These are phyloP conservation scores for Nakaseomyces glabratus DNA, from an alignment of 1,139 yeast species.

Conservation along the genomic window DNA sequence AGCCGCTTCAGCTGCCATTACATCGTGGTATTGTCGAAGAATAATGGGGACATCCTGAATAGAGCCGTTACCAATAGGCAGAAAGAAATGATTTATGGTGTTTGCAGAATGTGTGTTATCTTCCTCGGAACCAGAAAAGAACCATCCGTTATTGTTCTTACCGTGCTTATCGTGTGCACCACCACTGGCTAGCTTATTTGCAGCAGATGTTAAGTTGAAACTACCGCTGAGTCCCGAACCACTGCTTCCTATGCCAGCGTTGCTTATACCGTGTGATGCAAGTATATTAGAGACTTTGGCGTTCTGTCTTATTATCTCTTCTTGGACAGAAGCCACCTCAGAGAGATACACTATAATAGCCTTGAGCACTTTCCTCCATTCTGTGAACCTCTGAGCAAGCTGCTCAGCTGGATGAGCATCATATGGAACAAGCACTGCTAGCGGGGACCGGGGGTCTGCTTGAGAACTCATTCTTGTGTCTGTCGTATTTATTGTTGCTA, in stretches of 20 bases:
- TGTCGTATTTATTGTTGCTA: not conserved
- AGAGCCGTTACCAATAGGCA: constrained; percentile 74
- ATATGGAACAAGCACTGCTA: constrained; percentile 41
- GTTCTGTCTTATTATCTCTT: constrained; percentile 79
- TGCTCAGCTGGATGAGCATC: constrained; percentile 75
- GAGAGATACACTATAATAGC: constrained; percentile 65
- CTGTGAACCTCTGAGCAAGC: constrained; percentile 69
- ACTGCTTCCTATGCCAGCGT: not conserved
- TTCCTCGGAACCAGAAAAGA: constrained; percentile 4
- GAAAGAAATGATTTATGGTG: constrained; percentile 27
- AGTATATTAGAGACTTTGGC: constrained; percentile 57
- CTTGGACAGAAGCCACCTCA: constrained; percentile 79
- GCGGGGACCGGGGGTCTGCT: constrained; percentile 19
- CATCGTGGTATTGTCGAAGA: constrained; percentile 66
- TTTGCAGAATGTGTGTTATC: not conserved
- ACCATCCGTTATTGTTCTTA: constrained; percentile 2
- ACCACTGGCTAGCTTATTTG: not conserved
- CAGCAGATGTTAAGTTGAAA: constrained; percentile 1
- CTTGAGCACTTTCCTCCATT: constrained; percentile 77
- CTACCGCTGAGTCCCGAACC: constrained; percentile 4
- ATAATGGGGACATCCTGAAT: constrained; percentile 72
- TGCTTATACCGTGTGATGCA: not conserved
- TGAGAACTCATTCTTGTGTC: not conserved
- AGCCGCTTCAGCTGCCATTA: constrained; percentile 57
- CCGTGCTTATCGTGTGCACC: not conserved